A percentile compares a stretch with the other conserved stretches of the same genome.
Evolutionary conservation across 148 eudicot species (phyloP).

Genomic region (Mesembryanthemum crystallinum): DNA sequence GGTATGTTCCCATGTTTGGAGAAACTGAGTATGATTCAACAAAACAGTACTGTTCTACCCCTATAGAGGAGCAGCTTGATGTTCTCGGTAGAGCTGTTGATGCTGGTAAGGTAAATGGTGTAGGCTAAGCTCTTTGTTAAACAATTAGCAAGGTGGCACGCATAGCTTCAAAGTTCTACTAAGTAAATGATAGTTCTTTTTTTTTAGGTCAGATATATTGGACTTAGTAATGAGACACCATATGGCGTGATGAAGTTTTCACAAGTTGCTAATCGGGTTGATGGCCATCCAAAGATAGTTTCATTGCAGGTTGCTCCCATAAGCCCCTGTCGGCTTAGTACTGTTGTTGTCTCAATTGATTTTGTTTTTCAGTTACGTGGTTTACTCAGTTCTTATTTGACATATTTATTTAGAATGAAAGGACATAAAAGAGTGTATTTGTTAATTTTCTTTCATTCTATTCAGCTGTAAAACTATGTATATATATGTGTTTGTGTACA

Average conservation of each 20-base stretch:
- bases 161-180: not conserved
- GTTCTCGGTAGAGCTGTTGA: slow-evolving; percentile 64
- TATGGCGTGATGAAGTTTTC: slow-evolving; percentile 90
- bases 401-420: not conserved
- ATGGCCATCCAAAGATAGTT: slow-evolving; percentile 47
- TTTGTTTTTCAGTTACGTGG: not conserved
- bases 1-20: slow-evolving; percentile 97
- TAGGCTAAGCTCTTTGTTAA: slow-evolving; percentile 1
- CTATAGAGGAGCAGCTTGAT: slow-evolving; percentile 75
- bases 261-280: slow-evolving; percentile 40
- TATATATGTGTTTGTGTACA: not conserved
- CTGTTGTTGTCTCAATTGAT: not conserved
- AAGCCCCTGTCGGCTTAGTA: not conserved
- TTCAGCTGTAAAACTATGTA: not conserved
- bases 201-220: slow-evolving; percentile 79
- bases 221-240: slow-evolving; percentile 90
- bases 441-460: not conserved
- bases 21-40: slow-evolving; percentile 71
- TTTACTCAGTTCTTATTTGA: not conserved
- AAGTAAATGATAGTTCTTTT: slow-evolving; percentile 12
- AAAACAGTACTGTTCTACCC: slow-evolving; percentile 45
- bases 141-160: not conserved
- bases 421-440: not conserved
- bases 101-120: slow-evolving; percentile 74
- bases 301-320: slow-evolving; percentile 64